Evolutionary conservation across 257 asterid species (phyloP).

Genomic region (Solanum lycopersicoides): DNA sequence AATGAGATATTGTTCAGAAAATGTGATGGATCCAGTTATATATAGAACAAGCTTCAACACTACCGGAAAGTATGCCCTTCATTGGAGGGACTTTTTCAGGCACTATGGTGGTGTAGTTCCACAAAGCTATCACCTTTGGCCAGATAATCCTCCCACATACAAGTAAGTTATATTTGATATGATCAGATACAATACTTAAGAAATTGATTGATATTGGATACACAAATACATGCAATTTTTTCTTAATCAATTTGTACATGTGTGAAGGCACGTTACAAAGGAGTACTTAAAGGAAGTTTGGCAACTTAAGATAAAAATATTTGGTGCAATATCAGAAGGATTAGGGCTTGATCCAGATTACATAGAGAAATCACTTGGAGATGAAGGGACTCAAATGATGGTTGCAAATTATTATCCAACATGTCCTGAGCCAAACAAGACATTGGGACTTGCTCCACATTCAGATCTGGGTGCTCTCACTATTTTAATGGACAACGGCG

Average conservation of each 20-base stretch:
- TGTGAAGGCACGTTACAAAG: conserved; percentile 23
- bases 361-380: conserved; percentile 28
- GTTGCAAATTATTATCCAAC: conserved; percentile 49
- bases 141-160: too few species aligned
- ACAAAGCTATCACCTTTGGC: too few species aligned
- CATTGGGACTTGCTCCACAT: conserved; percentile 47
- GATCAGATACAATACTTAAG: too few species aligned
- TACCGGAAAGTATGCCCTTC: too few species aligned
- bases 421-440: conserved; percentile 56
- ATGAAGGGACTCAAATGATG: conserved; percentile 25
- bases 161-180: too few species aligned
- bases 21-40: too few species aligned
- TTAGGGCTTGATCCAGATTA: conserved; percentile 31
- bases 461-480: conserved; percentile 58
- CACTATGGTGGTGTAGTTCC: too few species aligned
- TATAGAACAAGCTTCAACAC: too few species aligned
- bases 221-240: too few species aligned
- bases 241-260: neutral
- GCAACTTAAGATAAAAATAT: conserved; percentile 13
- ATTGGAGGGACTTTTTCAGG: too few species aligned
- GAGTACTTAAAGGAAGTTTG: conserved; percentile 34
- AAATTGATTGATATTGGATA: too few species aligned
- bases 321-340: conserved; percentile 26
- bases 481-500: conserved; percentile 43
- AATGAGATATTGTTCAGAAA: too few species aligned